These are phyloP conservation scores for Phytophthora foliorum DNA, from an alignment of 352 stramenopile genomes.

Conservation along the genomic window DNA sequence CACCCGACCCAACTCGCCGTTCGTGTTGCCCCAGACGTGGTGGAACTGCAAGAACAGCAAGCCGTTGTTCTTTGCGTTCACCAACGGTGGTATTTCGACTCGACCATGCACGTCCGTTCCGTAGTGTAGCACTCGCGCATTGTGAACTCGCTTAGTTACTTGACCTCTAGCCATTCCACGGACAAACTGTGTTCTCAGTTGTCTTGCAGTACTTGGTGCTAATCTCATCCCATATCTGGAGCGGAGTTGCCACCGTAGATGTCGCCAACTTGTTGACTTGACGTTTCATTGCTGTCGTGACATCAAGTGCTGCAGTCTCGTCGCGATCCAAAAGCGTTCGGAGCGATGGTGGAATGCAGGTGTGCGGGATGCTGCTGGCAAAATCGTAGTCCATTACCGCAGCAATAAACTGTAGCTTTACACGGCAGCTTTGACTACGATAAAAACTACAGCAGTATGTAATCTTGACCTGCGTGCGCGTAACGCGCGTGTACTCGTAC, in stretches of 20 bases:
- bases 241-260: conserved; percentile 14
- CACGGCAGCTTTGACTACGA: too few species aligned
- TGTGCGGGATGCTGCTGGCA: conserved; percentile 7
- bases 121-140: conserved; percentile 6
- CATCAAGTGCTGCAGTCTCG: not conserved
- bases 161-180: conserved; percentile 1
- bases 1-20: conserved; percentile 6
- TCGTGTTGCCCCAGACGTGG: conserved; percentile 4
- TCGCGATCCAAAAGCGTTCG: not conserved
- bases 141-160: conserved; percentile 9
- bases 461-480: too few species aligned
- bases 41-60: conserved; percentile 14
- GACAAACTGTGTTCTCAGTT: not conserved
- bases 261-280: conserved; percentile 5
- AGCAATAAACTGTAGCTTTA: too few species aligned
- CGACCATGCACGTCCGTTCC: conserved; percentile 4
- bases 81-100: conserved; percentile 7
- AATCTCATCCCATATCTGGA: conserved; percentile 11
- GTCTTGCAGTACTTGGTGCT: conserved; percentile 7
- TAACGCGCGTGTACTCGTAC: too few species aligned
- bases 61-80: conserved; percentile 1
- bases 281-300: conserved; percentile 3
- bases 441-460: too few species aligned
- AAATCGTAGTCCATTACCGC: conserved; percentile 18
- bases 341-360: conserved; percentile 1